phyloP scores from a whole-genome alignment of 202 grass and related monocot species.

The Carex arenaria region DNA sequence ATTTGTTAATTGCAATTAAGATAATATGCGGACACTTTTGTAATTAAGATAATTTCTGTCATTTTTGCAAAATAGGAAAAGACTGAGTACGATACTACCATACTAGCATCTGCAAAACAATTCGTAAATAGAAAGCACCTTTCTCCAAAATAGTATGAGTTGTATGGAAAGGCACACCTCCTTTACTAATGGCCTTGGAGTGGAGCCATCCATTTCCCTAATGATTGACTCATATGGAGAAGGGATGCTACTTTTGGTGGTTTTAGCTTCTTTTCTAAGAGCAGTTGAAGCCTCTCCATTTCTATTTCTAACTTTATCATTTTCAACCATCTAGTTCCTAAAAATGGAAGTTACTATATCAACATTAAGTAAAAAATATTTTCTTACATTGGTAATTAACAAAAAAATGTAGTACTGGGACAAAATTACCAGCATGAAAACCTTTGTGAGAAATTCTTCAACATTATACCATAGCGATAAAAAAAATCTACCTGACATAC shows the following conservation, averaged over 20 bases:
- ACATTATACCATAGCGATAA: too few species aligned
- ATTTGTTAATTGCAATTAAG: too few species aligned
- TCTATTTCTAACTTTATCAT: conserved; percentile 59
- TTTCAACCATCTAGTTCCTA: conserved; percentile 55
- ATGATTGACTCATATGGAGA: conserved; percentile 71
- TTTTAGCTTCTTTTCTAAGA: conserved; percentile 62
- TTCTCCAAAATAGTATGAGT: too few species aligned
- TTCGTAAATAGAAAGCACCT: too few species aligned
- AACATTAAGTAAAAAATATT: neutral
- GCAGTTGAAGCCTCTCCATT: conserved; percentile 70
- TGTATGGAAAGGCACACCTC: conserved; percentile 53
- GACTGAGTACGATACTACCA: too few species aligned
- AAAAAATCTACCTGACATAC: neutral
- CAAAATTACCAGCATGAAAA: neutral
- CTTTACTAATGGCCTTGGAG: conserved; percentile 52
- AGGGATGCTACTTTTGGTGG: conserved; percentile 65
- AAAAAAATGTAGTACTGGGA: neutral
- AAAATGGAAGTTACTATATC: neutral
- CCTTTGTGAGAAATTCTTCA: too few species aligned
- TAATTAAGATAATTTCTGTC: too few species aligned
- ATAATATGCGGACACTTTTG: too few species aligned
- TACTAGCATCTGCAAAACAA: too few species aligned
- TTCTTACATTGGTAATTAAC: neutral
- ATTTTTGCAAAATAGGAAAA: too few species aligned
- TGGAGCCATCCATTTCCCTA: conserved; percentile 59